Percentiles rank a stretch among this genome's conserved stretches.
Evolutionary conservation across 495 filamentous ascomycete species (phyloP).

Genomic region (Daldinia grandis): DNA sequence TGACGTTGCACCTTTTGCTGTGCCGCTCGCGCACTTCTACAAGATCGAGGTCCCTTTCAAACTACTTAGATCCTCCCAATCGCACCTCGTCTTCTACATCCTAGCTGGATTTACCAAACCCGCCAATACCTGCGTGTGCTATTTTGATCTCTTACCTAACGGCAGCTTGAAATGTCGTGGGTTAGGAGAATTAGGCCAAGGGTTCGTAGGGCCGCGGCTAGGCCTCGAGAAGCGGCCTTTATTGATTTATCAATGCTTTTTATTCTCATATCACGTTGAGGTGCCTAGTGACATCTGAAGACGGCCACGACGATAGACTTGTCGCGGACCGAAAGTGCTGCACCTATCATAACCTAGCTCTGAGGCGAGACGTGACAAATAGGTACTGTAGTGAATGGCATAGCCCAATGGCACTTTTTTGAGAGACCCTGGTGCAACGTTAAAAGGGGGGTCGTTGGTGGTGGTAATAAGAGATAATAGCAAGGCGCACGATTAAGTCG

Average conservation of each 20-base stretch:
- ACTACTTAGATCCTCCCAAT: constrained; percentile 43
- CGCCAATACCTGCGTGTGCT: constrained; percentile 30
- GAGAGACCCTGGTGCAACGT: constrained; percentile 43
- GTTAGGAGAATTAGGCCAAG: constrained; percentile 32
- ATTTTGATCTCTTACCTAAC: constrained; percentile 34
- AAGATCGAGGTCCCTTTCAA: constrained; percentile 39
- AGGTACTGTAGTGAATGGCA: constrained; percentile 40
- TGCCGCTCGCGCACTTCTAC: constrained; percentile 42
- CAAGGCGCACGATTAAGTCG: constrained; percentile 21
- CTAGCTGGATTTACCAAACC: constrained; percentile 30
- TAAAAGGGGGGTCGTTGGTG: constrained; percentile 35
- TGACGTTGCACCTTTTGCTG: constrained; percentile 38
- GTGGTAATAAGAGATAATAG: constrained; percentile 33
- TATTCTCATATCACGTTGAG: constrained; percentile 12
- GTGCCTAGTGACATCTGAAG: constrained; percentile 18
- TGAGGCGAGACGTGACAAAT: constrained; percentile 23
- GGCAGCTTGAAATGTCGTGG: constrained; percentile 25
- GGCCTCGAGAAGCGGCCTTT: constrained; percentile 33
- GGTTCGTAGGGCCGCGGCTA: constrained; percentile 26
- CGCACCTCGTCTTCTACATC: constrained; percentile 34
- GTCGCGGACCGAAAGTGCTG: constrained; percentile 41
- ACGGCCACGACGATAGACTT: constrained; percentile 24
- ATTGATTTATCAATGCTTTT: constrained; percentile 28
- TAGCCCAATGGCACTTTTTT: constrained; percentile 29
- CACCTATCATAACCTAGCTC: constrained; percentile 27